Evolutionary conservation across 345 rosid genomes (phyloP), one percentile per base, ranked within the genome.

Genomic region (Streptanthus diversifolius): DNA sequence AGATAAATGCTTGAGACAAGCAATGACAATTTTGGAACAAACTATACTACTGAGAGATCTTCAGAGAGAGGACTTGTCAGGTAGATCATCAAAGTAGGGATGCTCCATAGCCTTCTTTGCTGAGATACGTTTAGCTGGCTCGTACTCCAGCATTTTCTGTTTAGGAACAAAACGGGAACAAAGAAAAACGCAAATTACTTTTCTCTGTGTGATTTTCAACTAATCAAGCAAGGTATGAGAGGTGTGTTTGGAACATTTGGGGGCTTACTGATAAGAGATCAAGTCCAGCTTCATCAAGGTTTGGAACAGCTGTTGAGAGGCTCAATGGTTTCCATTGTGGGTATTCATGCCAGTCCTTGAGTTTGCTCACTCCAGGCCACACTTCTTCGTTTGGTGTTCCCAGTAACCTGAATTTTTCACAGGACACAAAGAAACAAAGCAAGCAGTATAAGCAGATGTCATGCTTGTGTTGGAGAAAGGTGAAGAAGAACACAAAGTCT

Each of bases 331-430:
- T 91, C 99, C 99, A 95, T 22, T 90, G 93, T 0, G 99, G 98
- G 82, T 95, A 95, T 75, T 88, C 99, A 37, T 95, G 99, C 99
- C 99, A 95, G 84, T 91, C 91, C 83, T 86, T 73, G 71, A 95
- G 84, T 57, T 54, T 79, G 85, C 98, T 85, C 21, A 95, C 97
- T 67, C 97, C 99, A 1, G 99, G 98, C 98, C 99, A 95, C 65
- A 91, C 68, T 70, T 85, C 21, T 63, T 95, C 98, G 79, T 91
- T 88, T 44, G 99, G 99, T 60, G 99, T 92, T 44, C 99, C 98
- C 68, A 95, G 66, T 76, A 92, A 81, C 86, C 98, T 90, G 82
- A 53, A 71, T 45, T 18, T 45, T 18, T 12, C 60, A 61, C 24
- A 41, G 22, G 3, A 15, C 8, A 1, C 54, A 43, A 45, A 35